Conservation (phyloP, 306 rosid genomes). For the Trifolium dubium region DNA sequence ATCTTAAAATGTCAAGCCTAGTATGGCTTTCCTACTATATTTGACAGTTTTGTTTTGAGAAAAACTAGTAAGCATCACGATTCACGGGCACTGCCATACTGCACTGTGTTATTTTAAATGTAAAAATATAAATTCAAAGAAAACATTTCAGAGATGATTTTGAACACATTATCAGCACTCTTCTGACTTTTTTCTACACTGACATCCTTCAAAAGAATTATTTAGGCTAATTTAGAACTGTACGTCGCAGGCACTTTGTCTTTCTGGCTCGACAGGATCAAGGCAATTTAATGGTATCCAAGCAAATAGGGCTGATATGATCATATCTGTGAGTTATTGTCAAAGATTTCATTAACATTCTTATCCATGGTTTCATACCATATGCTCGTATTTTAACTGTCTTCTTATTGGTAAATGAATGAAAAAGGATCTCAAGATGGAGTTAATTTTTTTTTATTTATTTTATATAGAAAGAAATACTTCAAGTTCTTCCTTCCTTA, state of each 20-base stretch:
- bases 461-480: no score
- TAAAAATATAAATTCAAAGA: no score
- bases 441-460: no score
- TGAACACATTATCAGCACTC: constrained; percentile 16
- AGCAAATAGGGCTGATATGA: constrained; percentile 82
- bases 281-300: constrained; percentile 85
- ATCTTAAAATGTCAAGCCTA: not conserved
- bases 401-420: constrained; percentile 5
- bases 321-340: constrained; percentile 68
- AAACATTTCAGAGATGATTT: not conserved
- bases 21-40: not conserved
- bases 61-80: not conserved
- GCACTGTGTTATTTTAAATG: not conserved
- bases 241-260: constrained; percentile 74
- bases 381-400: not conserved
- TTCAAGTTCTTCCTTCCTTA: constrained; percentile 26
- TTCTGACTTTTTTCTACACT: constrained; percentile 6
- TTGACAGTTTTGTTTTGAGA: not conserved
- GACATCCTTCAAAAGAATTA: constrained; percentile 19
- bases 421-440: constrained; percentile 17
- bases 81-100: not conserved
- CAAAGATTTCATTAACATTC: constrained; percentile 18
- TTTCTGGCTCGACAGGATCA: constrained; percentile 58
- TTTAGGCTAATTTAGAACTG: constrained; percentile 23
- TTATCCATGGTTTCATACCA: constrained; percentile 3